Evolutionary conservation across 148 eudicot genomes (phyloP).

Genomic region (Vaccinium macrocarpon): DNA sequence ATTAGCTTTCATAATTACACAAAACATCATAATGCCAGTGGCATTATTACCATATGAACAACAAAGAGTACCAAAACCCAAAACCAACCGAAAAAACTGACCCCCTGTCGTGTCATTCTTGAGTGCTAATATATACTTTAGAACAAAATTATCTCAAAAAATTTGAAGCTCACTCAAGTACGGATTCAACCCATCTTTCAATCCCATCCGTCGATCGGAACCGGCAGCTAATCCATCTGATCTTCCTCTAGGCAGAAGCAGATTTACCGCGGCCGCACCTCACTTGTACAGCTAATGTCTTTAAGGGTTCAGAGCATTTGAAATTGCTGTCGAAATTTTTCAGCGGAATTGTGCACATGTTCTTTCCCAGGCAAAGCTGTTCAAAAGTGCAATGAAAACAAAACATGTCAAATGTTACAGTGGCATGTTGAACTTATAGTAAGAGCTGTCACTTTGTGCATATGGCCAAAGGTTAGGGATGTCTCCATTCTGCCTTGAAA

Average conservation of each 20-base stretch:
- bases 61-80: background rate
- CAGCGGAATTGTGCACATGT: constrained; percentile 44
- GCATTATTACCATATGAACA: background rate
- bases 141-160: background rate
- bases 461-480: no score
- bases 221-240: background rate
- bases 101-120: background rate
- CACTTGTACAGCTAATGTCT: constrained; percentile 63
- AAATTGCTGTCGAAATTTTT: constrained; percentile 29
- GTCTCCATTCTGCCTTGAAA: no score
- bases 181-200: background rate
- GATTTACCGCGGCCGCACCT: constrained; percentile 31
- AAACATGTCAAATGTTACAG: background rate
- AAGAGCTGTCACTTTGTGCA: no score
- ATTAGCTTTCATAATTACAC: background rate
- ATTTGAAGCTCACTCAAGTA: background rate
- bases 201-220: background rate
- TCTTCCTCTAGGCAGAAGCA: background rate
- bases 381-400: background rate
- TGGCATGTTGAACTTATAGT: background rate
- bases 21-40: background rate
- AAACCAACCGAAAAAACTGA: background rate
- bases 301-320: constrained; percentile 41
- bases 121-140: background rate
- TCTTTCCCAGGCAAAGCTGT: constrained; percentile 62